Conservation (phyloP, 2,329 filamentous ascomycete species). For the Cladosporium sp. region DNA sequence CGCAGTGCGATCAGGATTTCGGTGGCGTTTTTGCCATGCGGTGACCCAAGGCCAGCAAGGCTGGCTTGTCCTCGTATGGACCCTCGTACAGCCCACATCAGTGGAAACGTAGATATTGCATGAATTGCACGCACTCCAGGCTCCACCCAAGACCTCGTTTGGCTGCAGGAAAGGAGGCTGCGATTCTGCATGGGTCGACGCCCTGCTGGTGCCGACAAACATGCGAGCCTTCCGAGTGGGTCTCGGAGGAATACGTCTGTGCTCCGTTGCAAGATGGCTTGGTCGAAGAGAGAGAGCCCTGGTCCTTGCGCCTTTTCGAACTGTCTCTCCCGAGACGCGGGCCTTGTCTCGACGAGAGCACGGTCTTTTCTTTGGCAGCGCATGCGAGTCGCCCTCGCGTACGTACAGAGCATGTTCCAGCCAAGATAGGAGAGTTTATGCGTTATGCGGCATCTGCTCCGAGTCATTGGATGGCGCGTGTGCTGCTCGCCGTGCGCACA, state of each 20-base stretch:
- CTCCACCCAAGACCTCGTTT: not conserved
- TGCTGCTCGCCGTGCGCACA: not conserved
- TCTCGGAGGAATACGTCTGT: constrained; percentile 1
- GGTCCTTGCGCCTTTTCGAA: not conserved
- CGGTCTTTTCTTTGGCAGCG: not conserved
- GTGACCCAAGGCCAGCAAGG: not conserved
- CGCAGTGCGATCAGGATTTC: not conserved
- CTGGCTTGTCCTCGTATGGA: not conserved
- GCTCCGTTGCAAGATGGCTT: not conserved
- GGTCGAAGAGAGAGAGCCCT: not conserved
- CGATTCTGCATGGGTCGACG: not conserved
- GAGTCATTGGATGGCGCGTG: not conserved
- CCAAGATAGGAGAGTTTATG: not conserved
- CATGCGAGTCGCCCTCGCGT: not conserved
- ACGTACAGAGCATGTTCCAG: not conserved
- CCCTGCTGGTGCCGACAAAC: constrained; percentile 1
- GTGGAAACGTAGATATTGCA: not conserved
- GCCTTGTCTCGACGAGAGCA: not conserved
- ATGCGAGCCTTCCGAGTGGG: constrained; percentile 5
- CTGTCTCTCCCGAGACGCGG: not conserved
- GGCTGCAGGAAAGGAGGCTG: not conserved
- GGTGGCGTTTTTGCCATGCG: not conserved
- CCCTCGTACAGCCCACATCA: not conserved
- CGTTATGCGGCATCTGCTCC: not conserved
- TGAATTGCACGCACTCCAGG: not conserved